phyloP scores from a whole-genome alignment of 768 basidiomycete species.

The Phanerochaete carnosa region DNA sequence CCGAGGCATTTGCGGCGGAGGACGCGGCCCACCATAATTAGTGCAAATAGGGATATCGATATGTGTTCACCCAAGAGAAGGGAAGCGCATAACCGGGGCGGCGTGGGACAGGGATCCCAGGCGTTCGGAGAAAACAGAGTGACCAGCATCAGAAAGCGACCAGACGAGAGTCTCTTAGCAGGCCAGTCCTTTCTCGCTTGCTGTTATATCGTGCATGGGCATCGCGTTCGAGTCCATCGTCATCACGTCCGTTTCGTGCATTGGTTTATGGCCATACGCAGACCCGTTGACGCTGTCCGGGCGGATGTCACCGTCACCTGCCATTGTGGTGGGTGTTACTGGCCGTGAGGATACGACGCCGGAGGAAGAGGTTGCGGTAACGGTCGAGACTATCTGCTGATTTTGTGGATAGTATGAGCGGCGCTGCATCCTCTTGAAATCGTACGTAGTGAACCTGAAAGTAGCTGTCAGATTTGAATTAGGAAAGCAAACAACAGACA shows the following conservation, averaged over 20 bases:
- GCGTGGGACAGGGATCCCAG: background rate
- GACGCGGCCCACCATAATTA: background rate
- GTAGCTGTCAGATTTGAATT: background rate
- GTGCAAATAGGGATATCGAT: conserved; percentile 8
- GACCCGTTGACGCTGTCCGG: conserved; percentile 16
- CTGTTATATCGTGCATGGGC: conserved; percentile 13
- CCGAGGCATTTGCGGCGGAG: background rate
- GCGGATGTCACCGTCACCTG: conserved; percentile 20
- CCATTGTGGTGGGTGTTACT: conserved; percentile 51
- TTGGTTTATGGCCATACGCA: conserved; percentile 19
- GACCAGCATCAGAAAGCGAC: background rate
- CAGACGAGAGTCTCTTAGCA: background rate
- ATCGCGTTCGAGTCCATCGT: conserved; percentile 12
- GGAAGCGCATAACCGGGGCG: conserved; percentile 7
- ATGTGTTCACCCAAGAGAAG: background rate
- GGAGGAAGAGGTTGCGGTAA: conserved; percentile 74
- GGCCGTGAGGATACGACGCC: conserved; percentile 71
- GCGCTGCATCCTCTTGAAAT: conserved; percentile 89
- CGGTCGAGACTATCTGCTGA: conserved; percentile 57
- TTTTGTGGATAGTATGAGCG: conserved; percentile 89
- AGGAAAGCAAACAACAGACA: conserved; percentile 21
- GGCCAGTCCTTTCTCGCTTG: conserved; percentile 8
- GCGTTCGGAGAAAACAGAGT: background rate
- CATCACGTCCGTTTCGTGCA: conserved; percentile 13
- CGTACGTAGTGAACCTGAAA: conserved; percentile 85